A percentile compares a stretch with the other conserved stretches of the same genome.
These are phyloP conservation scores for Silene noctiflora DNA, from an alignment of 179 eudicot genomes.

Conservation along the genomic window DNA sequence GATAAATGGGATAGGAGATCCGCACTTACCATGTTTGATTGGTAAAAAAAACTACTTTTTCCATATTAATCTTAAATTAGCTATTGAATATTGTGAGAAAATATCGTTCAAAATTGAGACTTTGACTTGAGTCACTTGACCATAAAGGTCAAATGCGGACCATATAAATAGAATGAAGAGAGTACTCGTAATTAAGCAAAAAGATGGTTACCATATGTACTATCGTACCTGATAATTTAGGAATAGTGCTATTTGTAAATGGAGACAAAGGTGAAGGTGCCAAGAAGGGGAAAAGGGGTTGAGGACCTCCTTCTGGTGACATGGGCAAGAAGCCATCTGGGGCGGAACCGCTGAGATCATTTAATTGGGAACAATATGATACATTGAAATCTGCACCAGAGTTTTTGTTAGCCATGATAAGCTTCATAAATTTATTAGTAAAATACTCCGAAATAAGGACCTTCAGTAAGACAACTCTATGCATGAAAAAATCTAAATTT, in stretches of 20 bases:
- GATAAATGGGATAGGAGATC: too few relatives aligned
- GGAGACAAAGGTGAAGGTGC: conserved; percentile 95
- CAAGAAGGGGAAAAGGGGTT: conserved; percentile 71
- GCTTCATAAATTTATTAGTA: background rate
- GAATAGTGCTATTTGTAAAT: conserved; percentile 77
- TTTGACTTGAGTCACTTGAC: background rate
- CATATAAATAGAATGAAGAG: background rate
- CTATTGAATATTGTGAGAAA: too few relatives aligned
- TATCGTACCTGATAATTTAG: conserved; percentile 78
- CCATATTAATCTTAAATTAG: too few relatives aligned
- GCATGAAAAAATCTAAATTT: background rate
- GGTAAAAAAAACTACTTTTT: too few relatives aligned
- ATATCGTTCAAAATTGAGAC: background rate
- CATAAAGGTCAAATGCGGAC: background rate
- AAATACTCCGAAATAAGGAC: background rate
- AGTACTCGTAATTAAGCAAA: background rate
- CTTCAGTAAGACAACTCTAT: background rate
- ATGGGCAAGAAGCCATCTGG: conserved; percentile 51
- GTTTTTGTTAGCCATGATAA: conserved; percentile 11
- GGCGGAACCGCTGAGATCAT: conserved; percentile 29
- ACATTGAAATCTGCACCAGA: conserved; percentile 39
- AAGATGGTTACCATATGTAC: conserved; percentile 29
- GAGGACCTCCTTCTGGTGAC: conserved; percentile 75
- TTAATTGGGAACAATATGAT: conserved; percentile 29
- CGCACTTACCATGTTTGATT: too few relatives aligned